Base-by-base conservation (phyloP, 225 moss, liverwort and hornwort species). In the Physcomitrellopsis africana region DNA sequence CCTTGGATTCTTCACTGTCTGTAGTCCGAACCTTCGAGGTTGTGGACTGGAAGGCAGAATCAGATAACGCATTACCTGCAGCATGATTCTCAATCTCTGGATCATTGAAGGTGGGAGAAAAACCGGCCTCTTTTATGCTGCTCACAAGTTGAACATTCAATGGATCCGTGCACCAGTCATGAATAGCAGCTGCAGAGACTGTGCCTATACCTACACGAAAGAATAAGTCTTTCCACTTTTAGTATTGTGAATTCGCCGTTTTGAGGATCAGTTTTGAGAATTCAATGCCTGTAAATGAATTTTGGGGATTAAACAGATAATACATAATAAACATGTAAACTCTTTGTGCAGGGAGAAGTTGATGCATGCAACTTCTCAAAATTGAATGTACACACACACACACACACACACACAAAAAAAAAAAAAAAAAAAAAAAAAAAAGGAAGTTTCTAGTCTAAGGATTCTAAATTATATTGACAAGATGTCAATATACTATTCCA, bases 101-200 rank as follows among this genome's bases (percentile, higher is more conserved):
- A 63, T 78, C 59, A 66, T 61, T 64, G 52, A 69, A 65, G 74
- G 74, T 81, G 16, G 86, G 75, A 70, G 74, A 52, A 79, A 92
- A 93, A 24, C 93, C 93, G 67, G 84, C 83, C 26, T 63, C 79
- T 79, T 81, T 68, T 63, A 95, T 80, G 70, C 74, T 84, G 17
- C 61, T 77, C 51, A 93, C 78, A 52, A 95, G 84, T 70, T 88
- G 81, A 70, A 91, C 76, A 78, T 91, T 95, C 63, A 78, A 62
- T 63, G 82, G 85, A 62, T 81, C 67, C 22, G 68, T 84, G 77
- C 86, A 93, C 95, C 93, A 95, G 44, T 89, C 90, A 54, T 74
- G 83, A 74, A 93, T 90, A 44, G 85, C 76, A 69, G 80, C 70
- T 63, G 91, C 89, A 65, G 88, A 91, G 68, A 81, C 54, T 62